These are phyloP conservation scores for Prinsepia uniflora DNA, from an alignment of 306 rosid species.

Conservation along the genomic window DNA sequence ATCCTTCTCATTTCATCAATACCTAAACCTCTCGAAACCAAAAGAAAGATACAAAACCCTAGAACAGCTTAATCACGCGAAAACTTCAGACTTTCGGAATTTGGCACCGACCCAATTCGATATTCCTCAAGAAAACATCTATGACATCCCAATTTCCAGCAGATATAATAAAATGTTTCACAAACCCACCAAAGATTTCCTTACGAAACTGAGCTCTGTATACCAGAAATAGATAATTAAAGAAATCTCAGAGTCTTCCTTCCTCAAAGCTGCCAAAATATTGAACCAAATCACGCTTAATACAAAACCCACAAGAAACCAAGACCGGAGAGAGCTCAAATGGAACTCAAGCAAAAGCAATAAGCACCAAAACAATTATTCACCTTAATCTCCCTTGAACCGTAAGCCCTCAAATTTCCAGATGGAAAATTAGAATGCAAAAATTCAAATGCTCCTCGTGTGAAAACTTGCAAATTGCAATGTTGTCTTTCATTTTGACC, in stretches of 20 bases:
- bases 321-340: background rate
- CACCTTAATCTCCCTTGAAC: conserved; percentile 4
- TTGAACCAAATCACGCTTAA: conserved; percentile 21
- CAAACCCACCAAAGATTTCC: conserved; percentile 35
- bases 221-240: conserved; percentile 12
- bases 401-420: conserved; percentile 1
- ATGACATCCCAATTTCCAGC: conserved; percentile 1
- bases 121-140: conserved; percentile 18
- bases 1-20: conserved; percentile 50
- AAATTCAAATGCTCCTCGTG: conserved; percentile 16
- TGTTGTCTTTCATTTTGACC: conserved; percentile 25
- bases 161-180: conserved; percentile 21
- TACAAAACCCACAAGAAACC: conserved; percentile 14
- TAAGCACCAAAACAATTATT: conserved; percentile 21
- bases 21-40: conserved; percentile 35
- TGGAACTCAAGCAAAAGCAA: conserved; percentile 23
- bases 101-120: conserved; percentile 30
- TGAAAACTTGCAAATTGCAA: conserved; percentile 22
- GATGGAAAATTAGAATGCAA: conserved; percentile 9
- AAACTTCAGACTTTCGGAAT: conserved; percentile 27
- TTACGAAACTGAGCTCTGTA: conserved; percentile 24
- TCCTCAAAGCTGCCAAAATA: conserved; percentile 23
- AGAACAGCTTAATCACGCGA: conserved; percentile 33
- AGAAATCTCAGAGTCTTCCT: conserved; percentile 13
- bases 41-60: conserved; percentile 21